phyloP scores from a whole-genome alignment of 192 early-diverging fungal species.

The Helicostylum pulchrum region DNA sequence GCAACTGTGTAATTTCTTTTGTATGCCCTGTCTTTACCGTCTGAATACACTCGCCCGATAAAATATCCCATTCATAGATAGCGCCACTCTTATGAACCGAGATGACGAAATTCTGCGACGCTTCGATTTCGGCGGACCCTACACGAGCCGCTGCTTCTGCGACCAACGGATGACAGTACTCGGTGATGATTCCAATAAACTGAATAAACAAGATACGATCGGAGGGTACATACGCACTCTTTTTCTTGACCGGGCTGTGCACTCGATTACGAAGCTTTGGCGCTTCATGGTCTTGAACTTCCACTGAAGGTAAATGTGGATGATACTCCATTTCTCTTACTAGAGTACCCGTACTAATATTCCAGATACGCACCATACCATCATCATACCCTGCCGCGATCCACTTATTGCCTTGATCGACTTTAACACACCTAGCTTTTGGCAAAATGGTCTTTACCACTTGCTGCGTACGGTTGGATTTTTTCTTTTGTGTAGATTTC shows the following conservation, averaged over 20 bases:
- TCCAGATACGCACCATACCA: conserved; percentile 32
- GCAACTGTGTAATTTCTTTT: conserved; percentile 14
- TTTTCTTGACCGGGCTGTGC: not conserved
- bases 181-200: conserved; percentile 22
- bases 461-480: not conserved
- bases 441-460: no score
- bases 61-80: conserved; percentile 35
- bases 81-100: conserved; percentile 26
- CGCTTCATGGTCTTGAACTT: conserved; percentile 1
- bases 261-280: not conserved
- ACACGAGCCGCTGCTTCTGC: conserved; percentile 24
- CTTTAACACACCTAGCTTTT: conserved; percentile 15
- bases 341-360: conserved; percentile 15
- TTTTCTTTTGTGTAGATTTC: not conserved
- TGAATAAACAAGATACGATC: conserved; percentile 19
- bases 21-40: conserved; percentile 10
- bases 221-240: not conserved
- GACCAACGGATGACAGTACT: conserved; percentile 28
- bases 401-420: conserved; percentile 31
- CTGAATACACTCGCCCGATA: conserved; percentile 29
- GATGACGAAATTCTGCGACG: conserved; percentile 16
- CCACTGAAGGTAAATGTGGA: not conserved
- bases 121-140: not conserved
- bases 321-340: not conserved
- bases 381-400: conserved; percentile 24